Evolutionary conservation across 2,329 filamentous ascomycete genomes (phyloP).

Genomic region (Fusarium sp.): DNA sequence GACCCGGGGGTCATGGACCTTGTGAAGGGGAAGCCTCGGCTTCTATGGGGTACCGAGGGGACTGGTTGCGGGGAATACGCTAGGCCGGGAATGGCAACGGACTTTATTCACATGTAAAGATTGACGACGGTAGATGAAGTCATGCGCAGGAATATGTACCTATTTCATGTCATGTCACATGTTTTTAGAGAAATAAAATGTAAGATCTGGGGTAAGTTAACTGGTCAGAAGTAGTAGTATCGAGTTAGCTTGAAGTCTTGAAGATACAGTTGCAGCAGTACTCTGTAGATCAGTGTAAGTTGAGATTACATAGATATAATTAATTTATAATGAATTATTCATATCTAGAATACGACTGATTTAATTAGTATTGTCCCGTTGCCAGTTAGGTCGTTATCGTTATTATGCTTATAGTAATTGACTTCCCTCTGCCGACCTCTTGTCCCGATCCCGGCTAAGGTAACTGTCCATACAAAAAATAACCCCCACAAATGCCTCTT

Average conservation of each 20-base stretch:
- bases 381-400: background rate
- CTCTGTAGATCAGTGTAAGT: background rate
- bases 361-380: background rate
- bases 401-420: background rate
- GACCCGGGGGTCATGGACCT: constrained; percentile 28
- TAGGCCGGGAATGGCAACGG: constrained; percentile 40
- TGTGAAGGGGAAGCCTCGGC: constrained; percentile 47
- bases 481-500: constrained; percentile 31
- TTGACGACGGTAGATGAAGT: constrained; percentile 40
- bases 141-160: constrained; percentile 37
- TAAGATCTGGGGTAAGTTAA: constrained; percentile 17
- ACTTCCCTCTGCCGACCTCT: constrained; percentile 29
- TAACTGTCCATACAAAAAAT: background rate
- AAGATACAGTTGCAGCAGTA: constrained; percentile 1
- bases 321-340: background rate
- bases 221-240: constrained; percentile 5
- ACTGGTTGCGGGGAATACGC: constrained; percentile 40
- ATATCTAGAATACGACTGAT: background rate
- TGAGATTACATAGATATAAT: background rate
- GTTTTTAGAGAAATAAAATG: background rate
- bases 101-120: constrained; percentile 47
- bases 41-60: constrained; percentile 49
- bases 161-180: constrained; percentile 35
- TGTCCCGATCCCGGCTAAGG: constrained; percentile 38
- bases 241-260: background rate